Percentiles rank a stretch among this genome's conserved stretches.
phyloP scores from a whole-genome alignment of 1,284 basidiomycete species.

The Xerocomus minutiporus region DNA sequence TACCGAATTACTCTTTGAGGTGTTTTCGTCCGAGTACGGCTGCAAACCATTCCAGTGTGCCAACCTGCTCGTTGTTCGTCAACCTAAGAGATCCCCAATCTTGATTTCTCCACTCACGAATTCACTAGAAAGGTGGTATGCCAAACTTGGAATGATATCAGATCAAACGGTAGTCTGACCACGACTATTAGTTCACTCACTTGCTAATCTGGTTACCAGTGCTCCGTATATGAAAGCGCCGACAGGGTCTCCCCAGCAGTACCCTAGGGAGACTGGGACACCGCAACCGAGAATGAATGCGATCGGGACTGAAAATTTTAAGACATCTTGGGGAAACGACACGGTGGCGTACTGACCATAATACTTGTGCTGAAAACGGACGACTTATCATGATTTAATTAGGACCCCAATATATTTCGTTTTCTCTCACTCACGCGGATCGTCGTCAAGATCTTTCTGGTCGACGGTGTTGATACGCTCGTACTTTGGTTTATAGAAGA shows the following conservation, averaged over 20 bases:
- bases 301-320: not conserved
- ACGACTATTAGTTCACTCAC: not conserved
- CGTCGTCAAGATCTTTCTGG: slow-evolving; percentile 63
- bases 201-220: not conserved
- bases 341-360: slow-evolving; percentile 45
- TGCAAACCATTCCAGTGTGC: no score
- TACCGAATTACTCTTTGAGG: no score
- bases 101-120: no score
- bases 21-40: no score
- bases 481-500: slow-evolving; percentile 74
- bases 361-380: slow-evolving; percentile 67
- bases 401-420: not conserved
- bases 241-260: not conserved
- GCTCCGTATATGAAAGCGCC: not conserved
- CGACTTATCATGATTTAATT: slow-evolving; percentile 44
- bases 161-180: no score
- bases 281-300: not conserved
- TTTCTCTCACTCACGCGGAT: slow-evolving; percentile 31
- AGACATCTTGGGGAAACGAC: not conserved
- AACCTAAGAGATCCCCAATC: no score
- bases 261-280: not conserved
- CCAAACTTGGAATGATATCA: not conserved
- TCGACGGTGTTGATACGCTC: slow-evolving; percentile 55
- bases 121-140: not conserved
- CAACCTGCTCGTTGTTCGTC: no score